Conservation (phyloP, 2,329 filamentous ascomycete genomes). For the Colletotrichum noveboracense region DNA sequence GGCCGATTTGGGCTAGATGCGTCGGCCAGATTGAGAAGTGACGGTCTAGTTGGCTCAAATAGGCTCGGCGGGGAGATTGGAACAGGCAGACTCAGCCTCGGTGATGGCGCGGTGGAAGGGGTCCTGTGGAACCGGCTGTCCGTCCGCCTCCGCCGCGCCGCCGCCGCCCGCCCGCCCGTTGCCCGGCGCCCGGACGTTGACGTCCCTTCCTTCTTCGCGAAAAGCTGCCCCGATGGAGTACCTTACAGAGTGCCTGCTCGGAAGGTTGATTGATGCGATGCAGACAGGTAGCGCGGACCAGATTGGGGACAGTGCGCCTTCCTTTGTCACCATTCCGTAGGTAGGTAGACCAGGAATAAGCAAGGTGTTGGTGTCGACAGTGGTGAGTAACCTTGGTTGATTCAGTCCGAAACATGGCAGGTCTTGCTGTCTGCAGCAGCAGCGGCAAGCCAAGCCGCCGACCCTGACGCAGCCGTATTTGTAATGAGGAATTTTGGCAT, state of each 20-base stretch:
- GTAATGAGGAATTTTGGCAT: background rate
- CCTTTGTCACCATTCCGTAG: background rate
- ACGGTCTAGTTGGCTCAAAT: background rate
- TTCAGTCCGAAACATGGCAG: conserved; percentile 4
- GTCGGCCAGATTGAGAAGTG: background rate
- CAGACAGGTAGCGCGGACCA: background rate
- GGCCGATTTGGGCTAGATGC: background rate
- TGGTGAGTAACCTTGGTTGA: background rate
- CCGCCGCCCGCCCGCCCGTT: background rate
- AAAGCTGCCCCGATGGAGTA: background rate
- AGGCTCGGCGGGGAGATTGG: conserved; percentile 1
- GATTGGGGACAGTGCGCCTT: background rate
- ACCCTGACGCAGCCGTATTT: background rate
- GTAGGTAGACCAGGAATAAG: background rate
- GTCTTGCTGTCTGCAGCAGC: background rate
- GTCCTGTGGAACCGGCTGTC: background rate
- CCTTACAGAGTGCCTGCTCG: background rate
- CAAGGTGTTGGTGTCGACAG: background rate
- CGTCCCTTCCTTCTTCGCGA: background rate
- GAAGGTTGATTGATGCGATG: background rate
- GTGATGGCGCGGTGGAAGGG: background rate
- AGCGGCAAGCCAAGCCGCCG: background rate
- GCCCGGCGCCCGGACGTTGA: background rate
- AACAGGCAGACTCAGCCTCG: background rate
- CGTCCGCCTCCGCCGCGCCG: background rate